Conservation (phyloP, 768 basidiomycete genomes). For the Hebeloma cylindrosporum region DNA sequence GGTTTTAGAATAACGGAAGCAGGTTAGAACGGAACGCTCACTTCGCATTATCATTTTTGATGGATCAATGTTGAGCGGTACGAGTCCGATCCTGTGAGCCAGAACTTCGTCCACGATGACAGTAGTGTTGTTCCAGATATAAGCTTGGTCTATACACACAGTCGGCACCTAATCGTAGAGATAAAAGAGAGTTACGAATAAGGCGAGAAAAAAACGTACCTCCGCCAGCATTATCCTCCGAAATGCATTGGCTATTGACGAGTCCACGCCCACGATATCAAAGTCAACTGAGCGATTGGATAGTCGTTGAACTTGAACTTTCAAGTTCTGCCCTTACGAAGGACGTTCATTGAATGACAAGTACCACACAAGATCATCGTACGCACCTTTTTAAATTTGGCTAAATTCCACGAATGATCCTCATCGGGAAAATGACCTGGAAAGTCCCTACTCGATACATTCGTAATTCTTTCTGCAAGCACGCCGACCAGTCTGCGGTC, state of each 20-base stretch:
- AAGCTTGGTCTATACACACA: slow-evolving; percentile 86
- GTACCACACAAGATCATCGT: background rate
- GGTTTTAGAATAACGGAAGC: background rate
- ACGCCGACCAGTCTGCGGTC: slow-evolving; percentile 61
- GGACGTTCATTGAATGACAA: slow-evolving; percentile 14
- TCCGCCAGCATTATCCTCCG: slow-evolving; percentile 92
- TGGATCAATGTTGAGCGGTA: slow-evolving; percentile 89
- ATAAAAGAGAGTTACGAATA: background rate
- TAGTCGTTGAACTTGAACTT: slow-evolving; percentile 72
- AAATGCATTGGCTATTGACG: slow-evolving; percentile 93
- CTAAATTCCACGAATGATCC: slow-evolving; percentile 82
- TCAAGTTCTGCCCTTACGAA: slow-evolving; percentile 60
- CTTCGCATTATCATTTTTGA: slow-evolving; percentile 60
- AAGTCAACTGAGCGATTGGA: slow-evolving; percentile 89
- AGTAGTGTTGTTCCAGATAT: slow-evolving; percentile 92
- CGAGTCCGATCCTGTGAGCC: slow-evolving; percentile 86
- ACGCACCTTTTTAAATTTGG: slow-evolving; percentile 74
- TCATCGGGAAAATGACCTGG: slow-evolving; percentile 87
- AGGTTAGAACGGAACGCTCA: slow-evolving; percentile 29
- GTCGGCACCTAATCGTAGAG: slow-evolving; percentile 70
- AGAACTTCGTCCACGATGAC: slow-evolving; percentile 94
- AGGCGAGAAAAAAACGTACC: slow-evolving; percentile 43
- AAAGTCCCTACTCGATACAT: slow-evolving; percentile 88
- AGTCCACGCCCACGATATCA: slow-evolving; percentile 93
- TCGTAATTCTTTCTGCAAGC: slow-evolving; percentile 65